phyloP scores from a whole-genome alignment of 2,329 filamentous ascomycete genomes.

The Diaporthe sp. region DNA sequence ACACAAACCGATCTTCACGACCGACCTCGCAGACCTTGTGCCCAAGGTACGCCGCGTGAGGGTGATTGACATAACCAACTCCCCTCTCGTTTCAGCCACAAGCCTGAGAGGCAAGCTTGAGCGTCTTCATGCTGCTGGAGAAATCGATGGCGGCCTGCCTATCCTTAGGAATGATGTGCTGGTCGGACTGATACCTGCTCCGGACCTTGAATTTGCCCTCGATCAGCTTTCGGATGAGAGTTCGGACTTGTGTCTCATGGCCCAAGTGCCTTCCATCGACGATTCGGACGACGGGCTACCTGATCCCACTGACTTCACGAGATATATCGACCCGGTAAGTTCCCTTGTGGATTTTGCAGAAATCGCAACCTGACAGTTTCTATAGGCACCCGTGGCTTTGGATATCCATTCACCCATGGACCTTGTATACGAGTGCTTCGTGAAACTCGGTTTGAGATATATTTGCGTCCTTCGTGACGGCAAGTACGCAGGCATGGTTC shows the following conservation, averaged over 20 bases:
- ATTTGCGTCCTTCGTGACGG: slow-evolving; percentile 91
- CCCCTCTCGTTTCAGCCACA: slow-evolving; percentile 82
- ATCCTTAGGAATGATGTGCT: slow-evolving; percentile 84
- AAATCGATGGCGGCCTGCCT: slow-evolving; percentile 91
- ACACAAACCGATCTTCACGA: slow-evolving; percentile 90
- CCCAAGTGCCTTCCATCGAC: slow-evolving; percentile 71
- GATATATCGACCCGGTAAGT: slow-evolving; percentile 87
- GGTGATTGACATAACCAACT: slow-evolving; percentile 89
- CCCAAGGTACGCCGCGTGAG: slow-evolving; percentile 80
- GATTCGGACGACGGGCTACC: slow-evolving; percentile 71
- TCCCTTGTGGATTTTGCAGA: background rate
- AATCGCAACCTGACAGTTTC: slow-evolving; percentile 1
- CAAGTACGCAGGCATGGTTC: slow-evolving; percentile 87
- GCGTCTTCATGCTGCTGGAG: slow-evolving; percentile 84
- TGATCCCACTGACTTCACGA: slow-evolving; percentile 87
- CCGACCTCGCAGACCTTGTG: slow-evolving; percentile 88
- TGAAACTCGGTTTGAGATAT: slow-evolving; percentile 92
- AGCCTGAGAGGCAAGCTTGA: slow-evolving; percentile 86
- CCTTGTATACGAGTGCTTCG: slow-evolving; percentile 95
- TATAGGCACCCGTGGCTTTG: slow-evolving; percentile 83
- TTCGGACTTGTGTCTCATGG: slow-evolving; percentile 85
- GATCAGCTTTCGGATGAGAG: slow-evolving; percentile 86
- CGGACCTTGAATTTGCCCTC: slow-evolving; percentile 92
- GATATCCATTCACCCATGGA: slow-evolving; percentile 94
- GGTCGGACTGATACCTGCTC: slow-evolving; percentile 92